Percentiles rank a stretch among this genome's conserved stretches.
phyloP scores from a whole-genome alignment of 73 alveolate genomes.

The Diophrys appendiculata region DNA sequence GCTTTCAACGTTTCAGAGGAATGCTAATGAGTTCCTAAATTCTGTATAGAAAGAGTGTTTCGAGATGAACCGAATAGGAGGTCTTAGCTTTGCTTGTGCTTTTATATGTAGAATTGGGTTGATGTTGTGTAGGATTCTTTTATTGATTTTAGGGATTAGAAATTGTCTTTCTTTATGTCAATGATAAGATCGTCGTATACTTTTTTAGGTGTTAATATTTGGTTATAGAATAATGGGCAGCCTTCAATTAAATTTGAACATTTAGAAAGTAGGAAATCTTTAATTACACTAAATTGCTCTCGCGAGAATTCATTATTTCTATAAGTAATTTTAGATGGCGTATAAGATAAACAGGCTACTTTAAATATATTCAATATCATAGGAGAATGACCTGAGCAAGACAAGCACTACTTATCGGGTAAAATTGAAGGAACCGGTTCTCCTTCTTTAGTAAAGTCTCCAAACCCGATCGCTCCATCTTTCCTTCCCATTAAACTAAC shows the following conservation, averaged over 20 bases:
- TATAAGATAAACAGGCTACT: not conserved
- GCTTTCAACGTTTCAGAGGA: no score
- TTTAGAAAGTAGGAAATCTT: no score
- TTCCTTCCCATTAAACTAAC: not conserved
- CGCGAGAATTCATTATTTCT: not conserved
- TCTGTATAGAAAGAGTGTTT: no score
- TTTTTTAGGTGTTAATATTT: not conserved
- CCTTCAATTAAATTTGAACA: not conserved
- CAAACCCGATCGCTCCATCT: not conserved
- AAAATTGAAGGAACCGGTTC: not conserved
- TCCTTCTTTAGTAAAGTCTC: not conserved
- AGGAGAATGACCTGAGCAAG: not conserved
- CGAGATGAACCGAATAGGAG: no score
- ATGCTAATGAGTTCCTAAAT: no score
- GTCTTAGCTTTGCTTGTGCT: no score
- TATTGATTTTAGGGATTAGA: no score
- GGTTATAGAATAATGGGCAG: not conserved
- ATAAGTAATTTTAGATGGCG: not conserved
- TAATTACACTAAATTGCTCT: not conserved
- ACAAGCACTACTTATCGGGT: not conserved
- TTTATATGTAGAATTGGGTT: no score
- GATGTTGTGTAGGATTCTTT: no score
- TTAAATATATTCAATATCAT: not conserved
- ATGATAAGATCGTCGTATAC: not conserved
- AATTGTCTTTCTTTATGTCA: no score